phyloP scores from a whole-genome alignment of 371 early-diverging fungal species.

The Mucor mucedo region DNA sequence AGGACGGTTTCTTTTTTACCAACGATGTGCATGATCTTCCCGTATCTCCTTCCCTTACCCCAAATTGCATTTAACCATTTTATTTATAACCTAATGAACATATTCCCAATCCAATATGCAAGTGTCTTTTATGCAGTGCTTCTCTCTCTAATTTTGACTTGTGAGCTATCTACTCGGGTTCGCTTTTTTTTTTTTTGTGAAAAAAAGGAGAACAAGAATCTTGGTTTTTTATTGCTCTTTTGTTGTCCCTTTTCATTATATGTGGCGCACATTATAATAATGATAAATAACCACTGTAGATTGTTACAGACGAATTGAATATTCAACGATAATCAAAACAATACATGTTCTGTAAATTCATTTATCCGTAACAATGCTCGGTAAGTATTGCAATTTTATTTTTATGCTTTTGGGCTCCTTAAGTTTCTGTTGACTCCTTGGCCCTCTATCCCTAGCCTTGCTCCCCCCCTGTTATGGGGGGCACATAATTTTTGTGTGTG shows the following conservation, averaged over 20 bases:
- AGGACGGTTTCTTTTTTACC: neutral
- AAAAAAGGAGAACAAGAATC: constrained; percentile 1
- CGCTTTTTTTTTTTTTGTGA: neutral
- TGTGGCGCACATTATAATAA: constrained; percentile 2
- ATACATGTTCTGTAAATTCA: no score
- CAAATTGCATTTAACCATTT: no score
- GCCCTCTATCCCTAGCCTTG: no score
- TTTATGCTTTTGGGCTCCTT: no score
- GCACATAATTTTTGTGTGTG: no score
- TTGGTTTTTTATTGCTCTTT: neutral
- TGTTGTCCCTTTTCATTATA: neutral
- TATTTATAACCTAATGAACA: no score
- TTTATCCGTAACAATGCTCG: no score
- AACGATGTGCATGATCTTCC: neutral
- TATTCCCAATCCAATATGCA: no score
- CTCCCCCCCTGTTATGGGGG: no score
- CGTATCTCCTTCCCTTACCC: no score
- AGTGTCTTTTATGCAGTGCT: neutral
- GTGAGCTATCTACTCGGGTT: neutral
- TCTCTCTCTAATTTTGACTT: neutral
- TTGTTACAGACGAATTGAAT: neutral
- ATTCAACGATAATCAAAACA: neutral
- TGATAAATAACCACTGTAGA: neutral
- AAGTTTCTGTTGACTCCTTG: no score
- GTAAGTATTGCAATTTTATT: no score